Conservation (phyloP, 345 rosid genomes). For the Populus tremula region DNA sequence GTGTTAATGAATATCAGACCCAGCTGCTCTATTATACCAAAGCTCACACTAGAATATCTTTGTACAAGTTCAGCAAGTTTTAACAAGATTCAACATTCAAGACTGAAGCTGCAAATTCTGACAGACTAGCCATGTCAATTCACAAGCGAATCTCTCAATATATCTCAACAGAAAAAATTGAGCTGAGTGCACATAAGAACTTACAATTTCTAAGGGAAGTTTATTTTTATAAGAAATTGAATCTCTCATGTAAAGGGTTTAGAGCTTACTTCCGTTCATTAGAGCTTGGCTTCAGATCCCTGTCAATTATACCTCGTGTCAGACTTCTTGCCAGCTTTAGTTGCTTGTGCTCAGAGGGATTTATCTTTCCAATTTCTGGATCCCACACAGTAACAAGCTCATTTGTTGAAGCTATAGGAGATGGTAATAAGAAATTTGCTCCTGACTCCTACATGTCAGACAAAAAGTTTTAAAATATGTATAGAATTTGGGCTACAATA, state of each 20-base stretch:
- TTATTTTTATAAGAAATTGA: not conserved
- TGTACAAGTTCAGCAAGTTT: not conserved
- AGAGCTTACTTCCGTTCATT: slow-evolving; percentile 75
- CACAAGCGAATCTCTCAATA: not conserved
- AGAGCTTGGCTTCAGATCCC: slow-evolving; percentile 89
- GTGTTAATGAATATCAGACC: not conserved
- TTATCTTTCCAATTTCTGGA: slow-evolving; percentile 84
- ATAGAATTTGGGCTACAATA: not conserved
- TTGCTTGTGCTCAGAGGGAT: slow-evolving; percentile 99
- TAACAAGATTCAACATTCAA: not conserved
- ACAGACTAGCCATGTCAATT: not conserved
- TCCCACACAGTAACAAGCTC: slow-evolving; percentile 95
- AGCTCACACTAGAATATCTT: not conserved
- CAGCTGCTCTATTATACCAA: not conserved
- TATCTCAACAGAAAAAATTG: not conserved
- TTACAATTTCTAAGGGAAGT: not conserved
- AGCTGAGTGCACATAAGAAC: not conserved
- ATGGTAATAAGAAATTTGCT: slow-evolving; percentile 75
- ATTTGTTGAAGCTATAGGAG: slow-evolving; percentile 85
- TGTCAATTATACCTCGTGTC: slow-evolving; percentile 93
- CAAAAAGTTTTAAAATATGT: slow-evolving; percentile 1
- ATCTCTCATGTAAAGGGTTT: slow-evolving; percentile 5
- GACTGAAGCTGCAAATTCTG: not conserved
- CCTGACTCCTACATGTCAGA: slow-evolving; percentile 67
- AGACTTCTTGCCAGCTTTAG: slow-evolving; percentile 94